These are phyloP conservation scores for Candida sphagnicola DNA, from an alignment of 805 yeast genomes.

Conservation along the genomic window DNA sequence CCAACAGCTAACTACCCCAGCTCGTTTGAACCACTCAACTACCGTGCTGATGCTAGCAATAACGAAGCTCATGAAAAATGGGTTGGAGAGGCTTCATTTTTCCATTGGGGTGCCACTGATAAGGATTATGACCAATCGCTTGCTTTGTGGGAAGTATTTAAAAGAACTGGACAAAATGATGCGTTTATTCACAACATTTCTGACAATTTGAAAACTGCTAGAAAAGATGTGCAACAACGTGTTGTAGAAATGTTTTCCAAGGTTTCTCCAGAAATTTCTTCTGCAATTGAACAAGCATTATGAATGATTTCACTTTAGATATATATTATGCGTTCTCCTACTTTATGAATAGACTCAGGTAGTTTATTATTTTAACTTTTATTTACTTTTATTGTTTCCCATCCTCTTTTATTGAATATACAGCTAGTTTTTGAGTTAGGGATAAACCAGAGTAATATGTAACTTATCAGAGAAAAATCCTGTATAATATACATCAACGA, in stretches of 20 bases:
- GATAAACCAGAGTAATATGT: no score
- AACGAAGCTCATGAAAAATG: constrained; percentile 21
- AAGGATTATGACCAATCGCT: constrained; percentile 19
- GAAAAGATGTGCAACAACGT: constrained; percentile 16
- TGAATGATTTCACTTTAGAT: no score
- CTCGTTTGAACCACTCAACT: constrained; percentile 5
- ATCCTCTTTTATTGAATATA: no score
- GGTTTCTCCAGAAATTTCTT: constrained; percentile 15
- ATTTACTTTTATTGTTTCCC: no score
- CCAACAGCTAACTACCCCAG: constrained; percentile 10
- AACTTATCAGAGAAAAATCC: no score
- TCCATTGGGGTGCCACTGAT: constrained; percentile 22
- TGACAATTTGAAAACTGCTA: constrained; percentile 16
- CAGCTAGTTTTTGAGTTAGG: no score
- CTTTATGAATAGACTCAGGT: no score
- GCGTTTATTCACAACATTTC: constrained; percentile 21
- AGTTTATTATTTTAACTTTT: no score
- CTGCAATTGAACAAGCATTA: no score
- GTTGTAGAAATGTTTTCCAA: constrained; percentile 17
- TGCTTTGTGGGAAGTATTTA: constrained; percentile 19
- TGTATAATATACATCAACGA: no score
- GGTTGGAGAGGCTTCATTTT: constrained; percentile 21
- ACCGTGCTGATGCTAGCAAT: constrained; percentile 5
- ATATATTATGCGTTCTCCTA: no score
- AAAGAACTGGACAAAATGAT: constrained; percentile 16